Percentiles rank a stretch among this genome's conserved stretches.
Conservation (phyloP, 305 asterid genomes). For the Ruellia speciosa region DNA sequence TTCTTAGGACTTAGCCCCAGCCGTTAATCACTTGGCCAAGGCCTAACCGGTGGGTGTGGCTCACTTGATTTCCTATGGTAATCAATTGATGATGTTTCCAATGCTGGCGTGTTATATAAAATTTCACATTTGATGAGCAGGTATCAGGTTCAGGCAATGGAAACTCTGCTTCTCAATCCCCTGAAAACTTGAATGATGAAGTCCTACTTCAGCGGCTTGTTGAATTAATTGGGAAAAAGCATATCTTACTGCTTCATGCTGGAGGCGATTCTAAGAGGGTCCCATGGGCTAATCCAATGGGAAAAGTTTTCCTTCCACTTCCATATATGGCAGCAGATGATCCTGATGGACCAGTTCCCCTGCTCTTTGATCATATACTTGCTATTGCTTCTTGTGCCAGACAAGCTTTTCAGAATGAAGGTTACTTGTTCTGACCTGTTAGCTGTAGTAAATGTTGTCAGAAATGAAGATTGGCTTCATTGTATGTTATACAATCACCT, state of each 20-base stretch:
- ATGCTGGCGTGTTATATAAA: slow-evolving; percentile 13
- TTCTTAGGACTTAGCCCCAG: slow-evolving; percentile 3
- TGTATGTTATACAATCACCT: slow-evolving; percentile 24
- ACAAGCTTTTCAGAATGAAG: slow-evolving; percentile 75
- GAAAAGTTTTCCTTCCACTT: slow-evolving; percentile 93
- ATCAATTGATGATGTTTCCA: slow-evolving; percentile 7
- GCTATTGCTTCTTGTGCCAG: slow-evolving; percentile 93
- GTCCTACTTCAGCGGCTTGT: slow-evolving; percentile 34
- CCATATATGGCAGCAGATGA: slow-evolving; percentile 91
- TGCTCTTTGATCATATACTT: slow-evolving; percentile 92
- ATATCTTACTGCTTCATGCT: slow-evolving; percentile 84
- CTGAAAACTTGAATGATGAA: slow-evolving; percentile 32
- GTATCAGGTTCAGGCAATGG: slow-evolving; percentile 34
- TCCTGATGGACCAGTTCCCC: slow-evolving; percentile 89
- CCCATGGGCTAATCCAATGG: slow-evolving; percentile 99
- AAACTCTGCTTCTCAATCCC: slow-evolving; percentile 29
- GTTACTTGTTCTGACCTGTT: slow-evolving; percentile 39
- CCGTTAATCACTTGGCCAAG: slow-evolving; percentile 3
- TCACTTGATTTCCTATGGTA: slow-evolving; percentile 4
- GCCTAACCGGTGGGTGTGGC: no score
- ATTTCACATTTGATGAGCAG: slow-evolving; percentile 35
- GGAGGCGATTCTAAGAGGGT: slow-evolving; percentile 99
- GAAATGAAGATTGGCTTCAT: slow-evolving; percentile 24
- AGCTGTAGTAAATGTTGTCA: slow-evolving; percentile 27
- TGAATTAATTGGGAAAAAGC: slow-evolving; percentile 60